These are phyloP conservation scores for Endocalyx cinctus DNA, from an alignment of 2,329 filamentous ascomycete species.

Conservation along the genomic window DNA sequence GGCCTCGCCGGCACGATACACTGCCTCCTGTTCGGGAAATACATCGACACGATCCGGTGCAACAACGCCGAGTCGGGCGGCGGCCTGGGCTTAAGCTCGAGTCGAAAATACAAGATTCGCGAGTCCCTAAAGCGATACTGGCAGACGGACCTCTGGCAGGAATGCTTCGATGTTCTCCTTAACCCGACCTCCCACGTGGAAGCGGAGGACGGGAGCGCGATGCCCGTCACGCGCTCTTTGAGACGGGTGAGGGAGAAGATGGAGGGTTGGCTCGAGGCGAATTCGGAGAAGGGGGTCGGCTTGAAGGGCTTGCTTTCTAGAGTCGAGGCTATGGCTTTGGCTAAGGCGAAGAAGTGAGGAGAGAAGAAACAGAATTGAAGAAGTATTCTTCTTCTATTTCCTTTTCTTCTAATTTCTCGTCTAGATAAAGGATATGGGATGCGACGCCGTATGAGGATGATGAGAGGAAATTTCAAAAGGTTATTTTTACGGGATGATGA, in stretches of 20 bases:
- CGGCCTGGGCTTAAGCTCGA: neutral
- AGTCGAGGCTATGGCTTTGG: constrained; percentile 42
- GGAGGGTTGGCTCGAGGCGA: constrained; percentile 76
- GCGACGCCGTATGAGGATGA: too few relatives aligned
- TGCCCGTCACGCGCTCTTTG: constrained; percentile 74
- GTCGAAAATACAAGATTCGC: constrained; percentile 67
- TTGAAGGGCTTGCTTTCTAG: constrained; percentile 67
- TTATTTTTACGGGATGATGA: too few relatives aligned
- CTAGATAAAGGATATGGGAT: too few relatives aligned
- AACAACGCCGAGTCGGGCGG: constrained; percentile 51
- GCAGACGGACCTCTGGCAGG: constrained; percentile 87
- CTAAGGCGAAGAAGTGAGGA: constrained; percentile 9
- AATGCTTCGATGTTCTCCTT: constrained; percentile 78
- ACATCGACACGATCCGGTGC: constrained; percentile 73
- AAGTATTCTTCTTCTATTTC: neutral
- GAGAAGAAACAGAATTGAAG: neutral
- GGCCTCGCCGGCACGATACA: constrained; percentile 86
- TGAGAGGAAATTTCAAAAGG: too few relatives aligned
- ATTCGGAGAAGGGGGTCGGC: constrained; percentile 75
- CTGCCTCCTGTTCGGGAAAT: constrained; percentile 86
- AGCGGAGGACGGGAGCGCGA: constrained; percentile 51
- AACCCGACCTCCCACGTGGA: constrained; percentile 70
- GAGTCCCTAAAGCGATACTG: constrained; percentile 91
- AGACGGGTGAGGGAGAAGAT: constrained; percentile 66
- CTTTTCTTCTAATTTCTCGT: too few relatives aligned